A percentile compares a stretch with the other conserved stretches of the same genome.
Conservation (phyloP, 129 eudicot species). For the Flaveria sonorensis region DNA sequence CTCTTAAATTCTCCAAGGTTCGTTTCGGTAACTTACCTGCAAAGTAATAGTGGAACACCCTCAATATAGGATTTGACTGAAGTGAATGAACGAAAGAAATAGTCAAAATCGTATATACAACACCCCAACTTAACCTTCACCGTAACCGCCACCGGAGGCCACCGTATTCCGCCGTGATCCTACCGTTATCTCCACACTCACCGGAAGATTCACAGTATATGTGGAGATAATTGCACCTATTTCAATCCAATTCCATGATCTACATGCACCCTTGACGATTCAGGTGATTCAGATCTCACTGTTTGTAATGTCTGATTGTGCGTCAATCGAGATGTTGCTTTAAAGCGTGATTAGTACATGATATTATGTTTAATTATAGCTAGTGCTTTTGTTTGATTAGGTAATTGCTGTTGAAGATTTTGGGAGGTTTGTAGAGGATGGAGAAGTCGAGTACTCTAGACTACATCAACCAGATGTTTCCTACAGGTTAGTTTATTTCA, state of each 20-base stretch:
- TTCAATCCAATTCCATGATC: conserved; percentile 23
- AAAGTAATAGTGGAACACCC: neutral
- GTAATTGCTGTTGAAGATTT: conserved; percentile 20
- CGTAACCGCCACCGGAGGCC: conserved; percentile 26
- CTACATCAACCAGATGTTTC: conserved; percentile 97
- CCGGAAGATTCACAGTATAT: conserved; percentile 2
- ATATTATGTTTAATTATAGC: conserved; percentile 6
- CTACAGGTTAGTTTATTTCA: conserved; percentile 63
- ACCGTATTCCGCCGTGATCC: conserved; percentile 25
- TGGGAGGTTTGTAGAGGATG: conserved; percentile 41
- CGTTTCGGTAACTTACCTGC: neutral
- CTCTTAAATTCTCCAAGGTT: neutral
- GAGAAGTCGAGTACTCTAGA: conserved; percentile 88
- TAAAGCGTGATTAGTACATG: neutral
- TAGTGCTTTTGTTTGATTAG: conserved; percentile 27
- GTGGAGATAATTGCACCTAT: neutral
- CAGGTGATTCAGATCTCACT: conserved; percentile 37
- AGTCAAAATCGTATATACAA: conserved; percentile 34
- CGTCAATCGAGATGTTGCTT: conserved; percentile 15
- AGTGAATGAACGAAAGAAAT: conserved; percentile 22
- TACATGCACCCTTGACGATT: conserved; percentile 9
- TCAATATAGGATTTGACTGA: conserved; percentile 29
- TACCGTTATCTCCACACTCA: conserved; percentile 14
- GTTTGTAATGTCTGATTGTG: conserved; percentile 29
- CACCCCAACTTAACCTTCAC: conserved; percentile 28